phyloP scores from a whole-genome alignment of 495 filamentous ascomycete genomes.

The Letharia lupina region DNA sequence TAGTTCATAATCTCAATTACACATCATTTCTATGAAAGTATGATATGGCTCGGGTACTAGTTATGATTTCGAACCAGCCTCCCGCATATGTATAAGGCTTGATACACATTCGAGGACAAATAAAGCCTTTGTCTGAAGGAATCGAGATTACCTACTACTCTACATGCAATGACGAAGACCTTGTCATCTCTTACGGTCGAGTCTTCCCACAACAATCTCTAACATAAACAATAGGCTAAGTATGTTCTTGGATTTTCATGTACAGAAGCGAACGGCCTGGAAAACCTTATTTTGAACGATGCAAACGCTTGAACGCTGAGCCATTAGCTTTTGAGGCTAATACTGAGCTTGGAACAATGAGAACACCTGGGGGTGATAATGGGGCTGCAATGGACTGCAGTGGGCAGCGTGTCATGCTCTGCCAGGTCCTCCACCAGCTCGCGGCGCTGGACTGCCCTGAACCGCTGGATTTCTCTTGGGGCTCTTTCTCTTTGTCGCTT shows the following conservation, averaged over 20 bases:
- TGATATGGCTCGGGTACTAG: too few relatives aligned
- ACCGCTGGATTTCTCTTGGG: neutral
- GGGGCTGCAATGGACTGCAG: neutral
- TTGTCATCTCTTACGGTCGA: too few relatives aligned
- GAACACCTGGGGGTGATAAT: neutral
- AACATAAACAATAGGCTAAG: too few relatives aligned
- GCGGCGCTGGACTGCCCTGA: slow-evolving; percentile 10
- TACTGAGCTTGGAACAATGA: neutral
- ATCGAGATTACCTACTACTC: too few relatives aligned
- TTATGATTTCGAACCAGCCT: too few relatives aligned
- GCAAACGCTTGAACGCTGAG: neutral
- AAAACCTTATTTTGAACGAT: neutral
- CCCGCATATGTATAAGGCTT: too few relatives aligned
- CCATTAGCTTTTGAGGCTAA: neutral
- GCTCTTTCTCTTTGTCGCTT: slow-evolving; percentile 9
- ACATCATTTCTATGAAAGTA: too few relatives aligned
- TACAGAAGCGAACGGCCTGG: neutral
- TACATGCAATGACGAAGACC: too few relatives aligned
- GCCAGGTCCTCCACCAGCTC: neutral
- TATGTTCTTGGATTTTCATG: neutral
- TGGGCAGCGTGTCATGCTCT: neutral
- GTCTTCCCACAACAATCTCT: too few relatives aligned
- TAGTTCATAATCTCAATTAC: too few relatives aligned
- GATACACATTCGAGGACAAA: too few relatives aligned
- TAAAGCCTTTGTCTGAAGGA: too few relatives aligned